phyloP scores from a whole-genome alignment of 257 asterid species.

The Cruciata laevipes region DNA sequence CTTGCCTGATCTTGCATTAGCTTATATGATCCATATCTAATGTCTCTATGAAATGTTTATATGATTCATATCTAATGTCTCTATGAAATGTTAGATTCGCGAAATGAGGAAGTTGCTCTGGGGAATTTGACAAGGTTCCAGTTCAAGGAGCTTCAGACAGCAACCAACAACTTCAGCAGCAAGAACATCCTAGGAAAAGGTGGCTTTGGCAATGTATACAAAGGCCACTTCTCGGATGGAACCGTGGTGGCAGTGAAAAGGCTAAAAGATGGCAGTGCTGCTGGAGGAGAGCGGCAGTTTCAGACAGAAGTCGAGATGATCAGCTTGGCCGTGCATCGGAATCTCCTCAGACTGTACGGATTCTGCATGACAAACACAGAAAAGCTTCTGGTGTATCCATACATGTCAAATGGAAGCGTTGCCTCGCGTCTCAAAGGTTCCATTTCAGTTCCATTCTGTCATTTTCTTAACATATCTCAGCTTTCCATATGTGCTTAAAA shows the following conservation, averaged over 20 bases:
- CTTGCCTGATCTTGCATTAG: too few relatives aligned
- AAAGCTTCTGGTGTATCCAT: slow-evolving; percentile 85
- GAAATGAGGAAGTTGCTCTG: slow-evolving; percentile 65
- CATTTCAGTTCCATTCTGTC: neutral
- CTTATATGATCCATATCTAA: too few relatives aligned
- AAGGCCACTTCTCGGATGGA: slow-evolving; percentile 69
- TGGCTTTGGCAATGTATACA: slow-evolving; percentile 88
- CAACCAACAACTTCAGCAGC: slow-evolving; percentile 78
- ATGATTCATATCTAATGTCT: slow-evolving; percentile 5
- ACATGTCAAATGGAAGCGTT: slow-evolving; percentile 95
- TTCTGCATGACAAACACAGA: slow-evolving; percentile 85
- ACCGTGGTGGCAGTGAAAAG: slow-evolving; percentile 88
- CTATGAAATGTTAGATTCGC: slow-evolving; percentile 40
- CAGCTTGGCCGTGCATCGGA: slow-evolving; percentile 91
- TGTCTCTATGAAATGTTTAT: neutral
- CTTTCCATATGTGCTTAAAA: neutral
- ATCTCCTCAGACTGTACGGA: slow-evolving; percentile 77
- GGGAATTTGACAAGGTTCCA: slow-evolving; percentile 86
- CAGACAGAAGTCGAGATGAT: slow-evolving; percentile 96
- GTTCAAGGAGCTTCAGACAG: slow-evolving; percentile 71
- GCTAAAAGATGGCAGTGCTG: slow-evolving; percentile 74
- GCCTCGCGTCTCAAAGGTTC: slow-evolving; percentile 93
- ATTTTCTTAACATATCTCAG: neutral
- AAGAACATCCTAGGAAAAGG: slow-evolving; percentile 90
- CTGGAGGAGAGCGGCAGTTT: slow-evolving; percentile 81